Conservation (phyloP, 306 rosid species). For the Argentina anserina region DNA sequence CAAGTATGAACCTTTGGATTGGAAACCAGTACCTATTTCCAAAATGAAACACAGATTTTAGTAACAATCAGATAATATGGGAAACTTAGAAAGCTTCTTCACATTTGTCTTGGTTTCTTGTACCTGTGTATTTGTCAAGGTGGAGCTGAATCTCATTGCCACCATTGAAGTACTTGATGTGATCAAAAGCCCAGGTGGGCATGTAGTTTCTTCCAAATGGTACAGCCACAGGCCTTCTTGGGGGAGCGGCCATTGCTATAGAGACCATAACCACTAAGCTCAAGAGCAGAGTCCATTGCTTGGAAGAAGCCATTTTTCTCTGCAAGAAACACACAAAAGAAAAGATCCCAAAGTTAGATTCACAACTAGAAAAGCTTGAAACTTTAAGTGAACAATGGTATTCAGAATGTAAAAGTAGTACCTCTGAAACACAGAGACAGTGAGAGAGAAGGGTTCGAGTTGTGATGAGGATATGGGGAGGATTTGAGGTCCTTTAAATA, state of each 20-base stretch:
- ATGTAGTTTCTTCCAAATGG: slow-evolving; percentile 59
- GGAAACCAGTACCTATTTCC: slow-evolving; percentile 75
- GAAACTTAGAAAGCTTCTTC: neutral
- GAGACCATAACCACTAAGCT: slow-evolving; percentile 25
- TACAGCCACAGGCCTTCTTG: slow-evolving; percentile 43
- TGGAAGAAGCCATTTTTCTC: slow-evolving; percentile 29
- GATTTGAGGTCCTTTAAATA: slow-evolving; percentile 1
- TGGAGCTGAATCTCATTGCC: slow-evolving; percentile 65
- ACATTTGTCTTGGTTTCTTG: neutral
- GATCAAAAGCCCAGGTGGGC: slow-evolving; percentile 89
- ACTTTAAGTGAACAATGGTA: neutral
- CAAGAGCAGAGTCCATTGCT: slow-evolving; percentile 25
- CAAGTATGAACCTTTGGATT: slow-evolving; percentile 78
- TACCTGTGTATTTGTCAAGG: slow-evolving; percentile 81
- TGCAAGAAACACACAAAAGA: neutral
- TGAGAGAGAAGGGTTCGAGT: neutral
- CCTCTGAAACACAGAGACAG: slow-evolving; percentile 9
- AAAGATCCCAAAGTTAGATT: neutral
- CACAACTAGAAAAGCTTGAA: neutral
- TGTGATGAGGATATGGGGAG: slow-evolving; percentile 5
- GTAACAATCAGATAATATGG: neutral
- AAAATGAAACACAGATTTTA: neutral
- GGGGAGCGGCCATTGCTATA: slow-evolving; percentile 32
- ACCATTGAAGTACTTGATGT: slow-evolving; percentile 67
- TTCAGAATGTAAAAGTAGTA: neutral